Percentiles rank a stretch among this genome's conserved stretches.
These are phyloP conservation scores for Colletotrichum agaves DNA, from an alignment of 2,329 filamentous ascomycete genomes.

Conservation along the genomic window DNA sequence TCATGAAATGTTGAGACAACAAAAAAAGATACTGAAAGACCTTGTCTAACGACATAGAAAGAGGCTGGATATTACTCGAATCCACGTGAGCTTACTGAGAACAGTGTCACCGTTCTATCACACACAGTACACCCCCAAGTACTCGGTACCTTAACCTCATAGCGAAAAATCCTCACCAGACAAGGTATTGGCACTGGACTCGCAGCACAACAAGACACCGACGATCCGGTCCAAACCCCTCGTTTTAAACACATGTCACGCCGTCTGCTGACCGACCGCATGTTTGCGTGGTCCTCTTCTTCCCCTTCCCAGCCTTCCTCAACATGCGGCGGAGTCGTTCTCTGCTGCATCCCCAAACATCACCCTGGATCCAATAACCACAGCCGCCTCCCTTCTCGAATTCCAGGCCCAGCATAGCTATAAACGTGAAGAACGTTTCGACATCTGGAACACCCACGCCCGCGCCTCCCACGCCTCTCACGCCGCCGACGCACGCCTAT, in stretches of 20 bases:
- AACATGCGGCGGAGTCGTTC: slow-evolving; percentile 68
- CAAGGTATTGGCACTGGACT: slow-evolving; percentile 25
- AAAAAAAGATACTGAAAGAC: background rate
- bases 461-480: slow-evolving; percentile 38
- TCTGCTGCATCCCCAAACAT: slow-evolving; percentile 63
- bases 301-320: slow-evolving; percentile 41
- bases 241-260: slow-evolving; percentile 34
- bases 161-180: slow-evolving; percentile 34
- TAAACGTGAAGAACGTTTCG: slow-evolving; percentile 39
- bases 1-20: too few species aligned
- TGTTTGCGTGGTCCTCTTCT: slow-evolving; percentile 36
- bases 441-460: slow-evolving; percentile 39
- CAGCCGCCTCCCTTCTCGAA: slow-evolving; percentile 49
- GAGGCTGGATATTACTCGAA: background rate
- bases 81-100: background rate
- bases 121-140: slow-evolving; percentile 8
- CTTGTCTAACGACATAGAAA: background rate
- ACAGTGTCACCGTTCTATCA: background rate
- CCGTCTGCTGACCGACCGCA: slow-evolving; percentile 38
- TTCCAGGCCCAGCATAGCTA: slow-evolving; percentile 44
- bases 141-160: slow-evolving; percentile 25
- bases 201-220: slow-evolving; percentile 39
- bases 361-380: slow-evolving; percentile 68
- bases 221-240: slow-evolving; percentile 37
- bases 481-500: slow-evolving; percentile 46